Conservation (phyloP, 192 early-diverging fungal genomes). For the Rhizophagus prolifer region DNA sequence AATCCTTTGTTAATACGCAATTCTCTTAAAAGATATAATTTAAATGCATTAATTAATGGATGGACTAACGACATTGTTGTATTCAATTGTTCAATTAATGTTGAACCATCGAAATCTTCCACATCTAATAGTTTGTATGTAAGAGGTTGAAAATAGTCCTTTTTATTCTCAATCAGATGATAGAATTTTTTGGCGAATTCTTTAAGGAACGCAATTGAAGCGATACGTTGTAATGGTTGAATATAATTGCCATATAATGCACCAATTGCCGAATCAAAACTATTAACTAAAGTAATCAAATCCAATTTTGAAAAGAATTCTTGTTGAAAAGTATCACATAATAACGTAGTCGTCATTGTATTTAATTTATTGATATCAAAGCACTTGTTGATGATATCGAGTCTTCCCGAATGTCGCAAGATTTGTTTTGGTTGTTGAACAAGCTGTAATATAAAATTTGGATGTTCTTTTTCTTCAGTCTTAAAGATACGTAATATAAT, state of each 20-base stretch:
- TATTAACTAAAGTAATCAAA: not conserved
- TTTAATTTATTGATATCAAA: not conserved
- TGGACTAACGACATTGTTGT: not conserved
- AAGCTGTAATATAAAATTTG: not conserved
- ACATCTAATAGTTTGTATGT: too few species aligned
- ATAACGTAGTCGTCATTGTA: slow-evolving; percentile 1
- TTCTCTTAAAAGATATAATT: slow-evolving; percentile 29
- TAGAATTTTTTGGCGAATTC: slow-evolving; percentile 20
- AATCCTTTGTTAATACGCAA: slow-evolving; percentile 4
- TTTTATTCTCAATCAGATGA: not conserved
- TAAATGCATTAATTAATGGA: slow-evolving; percentile 19
- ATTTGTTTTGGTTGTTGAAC: not conserved
- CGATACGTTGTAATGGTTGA: slow-evolving; percentile 16
- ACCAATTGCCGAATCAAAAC: not conserved
- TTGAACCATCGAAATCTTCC: not conserved
- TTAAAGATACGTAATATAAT: slow-evolving; percentile 11
- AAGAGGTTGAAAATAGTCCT: not conserved
- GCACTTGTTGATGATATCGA: slow-evolving; percentile 9
- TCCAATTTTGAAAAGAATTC: slow-evolving; percentile 19
- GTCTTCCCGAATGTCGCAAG: not conserved
- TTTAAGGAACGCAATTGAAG: slow-evolving; percentile 23
- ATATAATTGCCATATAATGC: not conserved
- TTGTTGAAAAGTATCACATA: slow-evolving; percentile 25
- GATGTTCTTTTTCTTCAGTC: not conserved
- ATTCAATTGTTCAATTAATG: slow-evolving; percentile 2